phyloP scores from a whole-genome alignment of 176 grass and related monocot genomes.

The Carex scoparia region DNA sequence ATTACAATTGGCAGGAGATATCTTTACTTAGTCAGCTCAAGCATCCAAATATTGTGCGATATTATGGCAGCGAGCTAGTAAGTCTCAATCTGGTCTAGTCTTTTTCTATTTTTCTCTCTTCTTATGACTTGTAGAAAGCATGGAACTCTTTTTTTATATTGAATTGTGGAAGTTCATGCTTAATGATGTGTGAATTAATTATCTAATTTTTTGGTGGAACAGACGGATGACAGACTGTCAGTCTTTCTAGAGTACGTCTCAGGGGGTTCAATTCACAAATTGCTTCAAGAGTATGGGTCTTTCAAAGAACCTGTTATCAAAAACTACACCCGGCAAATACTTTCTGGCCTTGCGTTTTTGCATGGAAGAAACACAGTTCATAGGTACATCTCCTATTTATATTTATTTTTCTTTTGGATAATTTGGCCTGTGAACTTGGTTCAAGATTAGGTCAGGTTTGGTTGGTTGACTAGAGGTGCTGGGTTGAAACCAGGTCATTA shows the following conservation, averaged over 20 bases:
- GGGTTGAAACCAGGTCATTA: not conserved
- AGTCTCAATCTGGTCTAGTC: conserved; percentile 29
- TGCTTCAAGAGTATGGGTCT: conserved; percentile 89
- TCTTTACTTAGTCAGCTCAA: conserved; percentile 75
- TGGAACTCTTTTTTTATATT: not conserved
- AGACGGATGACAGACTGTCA: conserved; percentile 76
- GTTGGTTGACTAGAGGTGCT: not conserved
- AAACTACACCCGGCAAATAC: conserved; percentile 86
- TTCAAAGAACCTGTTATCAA: conserved; percentile 77
- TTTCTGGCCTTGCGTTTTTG: conserved; percentile 84
- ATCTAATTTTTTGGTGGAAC: conserved; percentile 21
- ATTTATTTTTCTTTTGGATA: not conserved
- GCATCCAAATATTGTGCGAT: conserved; percentile 90
- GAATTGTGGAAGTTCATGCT: not conserved
- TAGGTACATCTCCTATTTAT: conserved; percentile 42
- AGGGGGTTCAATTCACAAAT: conserved; percentile 87
- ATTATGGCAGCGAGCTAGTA: conserved; percentile 90
- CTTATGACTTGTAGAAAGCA: not conserved
- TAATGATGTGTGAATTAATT: conserved; percentile 17
- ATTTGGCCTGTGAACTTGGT: not conserved
- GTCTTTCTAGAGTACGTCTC: conserved; percentile 90
- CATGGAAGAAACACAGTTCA: conserved; percentile 81
- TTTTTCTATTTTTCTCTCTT: conserved; percentile 16
- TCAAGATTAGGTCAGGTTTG: not conserved
- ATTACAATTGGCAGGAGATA: conserved; percentile 64